Evolutionary conservation across 495 filamentous ascomycete species (phyloP).

Genomic region (Apodospora peruviana): DNA sequence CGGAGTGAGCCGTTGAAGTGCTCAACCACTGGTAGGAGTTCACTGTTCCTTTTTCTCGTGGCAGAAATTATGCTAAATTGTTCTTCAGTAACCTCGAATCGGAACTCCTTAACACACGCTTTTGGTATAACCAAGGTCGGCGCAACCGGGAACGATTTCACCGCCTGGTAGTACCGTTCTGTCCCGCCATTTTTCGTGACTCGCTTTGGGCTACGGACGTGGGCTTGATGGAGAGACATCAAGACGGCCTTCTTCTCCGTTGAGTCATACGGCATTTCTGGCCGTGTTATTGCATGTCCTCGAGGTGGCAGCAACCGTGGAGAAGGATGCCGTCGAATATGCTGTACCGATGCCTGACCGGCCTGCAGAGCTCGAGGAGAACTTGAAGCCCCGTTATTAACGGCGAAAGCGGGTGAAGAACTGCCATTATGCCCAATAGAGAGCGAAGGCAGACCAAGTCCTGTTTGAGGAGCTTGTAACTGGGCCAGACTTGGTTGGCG

Average conservation of each 20-base stretch:
- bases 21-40: conserved; percentile 20
- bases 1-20: conserved; percentile 35
- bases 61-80: conserved; percentile 22
- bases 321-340: not conserved
- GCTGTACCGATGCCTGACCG: not conserved
- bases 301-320: conserved; percentile 17
- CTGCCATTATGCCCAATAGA: not conserved
- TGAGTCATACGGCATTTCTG: conserved; percentile 31
- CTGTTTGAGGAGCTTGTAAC: not conserved
- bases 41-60: conserved; percentile 6
- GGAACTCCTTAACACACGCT: conserved; percentile 22
- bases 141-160: conserved; percentile 35
- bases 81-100: conserved; percentile 26
- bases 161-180: conserved; percentile 43
- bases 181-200: conserved; percentile 17
- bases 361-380: not conserved
- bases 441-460: not conserved
- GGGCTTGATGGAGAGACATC: conserved; percentile 51
- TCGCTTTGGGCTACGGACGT: conserved; percentile 51
- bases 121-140: conserved; percentile 32
- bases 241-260: conserved; percentile 40
- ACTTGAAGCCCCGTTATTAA: not conserved
- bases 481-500: not conserved
- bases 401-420: not conserved
- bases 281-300: conserved; percentile 8